A percentile compares a stretch with the other conserved stretches of the same genome.
phyloP scores from a whole-genome alignment of 1,139 yeast genomes.

The Arxiozyma slooffiae region DNA sequence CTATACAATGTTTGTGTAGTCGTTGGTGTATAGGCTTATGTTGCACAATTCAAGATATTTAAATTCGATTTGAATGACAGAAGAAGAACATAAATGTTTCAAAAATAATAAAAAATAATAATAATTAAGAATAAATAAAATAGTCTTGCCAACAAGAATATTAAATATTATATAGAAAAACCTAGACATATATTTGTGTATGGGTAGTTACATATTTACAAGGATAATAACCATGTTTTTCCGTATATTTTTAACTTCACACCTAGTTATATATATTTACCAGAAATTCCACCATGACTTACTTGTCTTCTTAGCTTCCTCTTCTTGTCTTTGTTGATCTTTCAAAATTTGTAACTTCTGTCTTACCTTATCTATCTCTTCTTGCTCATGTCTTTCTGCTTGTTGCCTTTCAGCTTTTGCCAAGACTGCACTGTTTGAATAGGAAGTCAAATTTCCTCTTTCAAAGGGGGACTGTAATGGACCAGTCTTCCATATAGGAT shows the following conservation, averaged over 20 bases:
- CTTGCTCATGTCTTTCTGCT: neutral
- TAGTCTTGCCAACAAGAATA: neutral
- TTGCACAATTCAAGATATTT: too few relatives aligned
- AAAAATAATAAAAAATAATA: too few relatives aligned
- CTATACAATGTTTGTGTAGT: too few relatives aligned
- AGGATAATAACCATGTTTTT: neutral
- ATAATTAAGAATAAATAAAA: neutral
- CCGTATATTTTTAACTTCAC: neutral
- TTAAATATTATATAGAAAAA: neutral
- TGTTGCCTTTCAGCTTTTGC: neutral
- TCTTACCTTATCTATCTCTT: neutral
- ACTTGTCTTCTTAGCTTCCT: conserved; percentile 31
- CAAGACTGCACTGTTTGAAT: neutral
- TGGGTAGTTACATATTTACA: neutral
- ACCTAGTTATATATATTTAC: neutral
- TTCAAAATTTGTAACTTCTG: conserved; percentile 12
- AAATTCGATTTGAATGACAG: too few relatives aligned
- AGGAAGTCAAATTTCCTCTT: conserved; percentile 33
- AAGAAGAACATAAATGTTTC: too few relatives aligned
- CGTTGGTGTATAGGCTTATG: too few relatives aligned
- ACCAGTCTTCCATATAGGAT: conserved; percentile 78
- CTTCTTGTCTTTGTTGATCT: conserved; percentile 35
- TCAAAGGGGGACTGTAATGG: conserved; percentile 51
- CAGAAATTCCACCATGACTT: conserved; percentile 8
- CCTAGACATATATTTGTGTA: neutral